Percentiles rank a stretch among this genome's conserved stretches.
Evolutionary conservation across 352 stramenopile genomes (phyloP).

Genomic region (Labyrinthula sp.): DNA sequence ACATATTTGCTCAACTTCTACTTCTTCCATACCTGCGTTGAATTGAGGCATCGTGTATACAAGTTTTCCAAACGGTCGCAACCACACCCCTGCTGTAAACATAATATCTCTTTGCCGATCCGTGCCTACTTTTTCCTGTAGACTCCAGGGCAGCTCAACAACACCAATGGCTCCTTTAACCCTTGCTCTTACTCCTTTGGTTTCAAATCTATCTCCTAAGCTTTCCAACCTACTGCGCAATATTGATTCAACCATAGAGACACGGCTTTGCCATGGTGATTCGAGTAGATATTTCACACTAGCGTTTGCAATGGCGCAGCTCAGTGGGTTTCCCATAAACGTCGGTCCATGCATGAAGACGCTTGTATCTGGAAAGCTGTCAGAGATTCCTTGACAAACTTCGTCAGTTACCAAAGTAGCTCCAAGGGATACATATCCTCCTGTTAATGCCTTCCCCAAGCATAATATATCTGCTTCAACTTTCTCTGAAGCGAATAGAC

Average conservation of each 20-base stretch:
- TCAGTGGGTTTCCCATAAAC: conserved; percentile 49
- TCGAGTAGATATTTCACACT: conserved; percentile 36
- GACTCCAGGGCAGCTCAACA: conserved; percentile 43
- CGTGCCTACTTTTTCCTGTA: conserved; percentile 36
- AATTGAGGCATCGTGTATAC: conserved; percentile 41
- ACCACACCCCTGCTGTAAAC: conserved; percentile 39
- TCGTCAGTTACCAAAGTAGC: conserved; percentile 37
- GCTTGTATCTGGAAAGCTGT: conserved; percentile 16
- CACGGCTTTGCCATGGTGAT: conserved; percentile 35
- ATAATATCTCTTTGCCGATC: too few relatives aligned
- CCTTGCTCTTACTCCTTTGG: conserved; percentile 33
- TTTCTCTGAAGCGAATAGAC: conserved; percentile 27
- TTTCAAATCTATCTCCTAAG: too few relatives aligned
- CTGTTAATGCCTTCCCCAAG: conserved; percentile 45
- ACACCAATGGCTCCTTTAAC: conserved; percentile 47
- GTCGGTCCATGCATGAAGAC: conserved; percentile 48
- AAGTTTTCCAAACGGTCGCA: conserved; percentile 45
- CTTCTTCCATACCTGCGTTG: too few relatives aligned
- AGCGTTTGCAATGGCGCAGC: conserved; percentile 39
- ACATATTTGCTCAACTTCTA: too few relatives aligned
- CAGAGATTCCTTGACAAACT: conserved; percentile 15
- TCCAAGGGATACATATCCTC: conserved; percentile 45
- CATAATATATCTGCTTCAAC: conserved; percentile 45
- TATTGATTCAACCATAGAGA: conserved; percentile 36
- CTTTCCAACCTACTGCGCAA: conserved; percentile 35